Evolutionary conservation across 2,329 filamentous ascomycete species (phyloP).

Genomic region (Coniella vitis): DNA sequence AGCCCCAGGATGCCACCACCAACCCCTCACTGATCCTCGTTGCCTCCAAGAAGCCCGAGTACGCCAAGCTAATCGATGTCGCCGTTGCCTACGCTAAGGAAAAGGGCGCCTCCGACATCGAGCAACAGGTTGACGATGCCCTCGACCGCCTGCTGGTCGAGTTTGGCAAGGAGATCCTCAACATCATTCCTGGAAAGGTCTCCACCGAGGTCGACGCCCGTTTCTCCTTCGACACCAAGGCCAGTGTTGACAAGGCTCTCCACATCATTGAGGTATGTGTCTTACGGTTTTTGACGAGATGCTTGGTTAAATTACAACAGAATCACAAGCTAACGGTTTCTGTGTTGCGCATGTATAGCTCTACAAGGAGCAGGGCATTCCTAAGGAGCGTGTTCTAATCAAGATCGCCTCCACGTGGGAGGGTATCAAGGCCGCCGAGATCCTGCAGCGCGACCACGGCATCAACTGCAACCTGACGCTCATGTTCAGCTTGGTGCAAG

Average conservation of each 20-base stretch:
- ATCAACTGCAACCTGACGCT: constrained; percentile 99
- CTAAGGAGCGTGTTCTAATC: constrained; percentile 93
- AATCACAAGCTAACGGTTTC: background rate
- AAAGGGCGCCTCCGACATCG: constrained; percentile 51
- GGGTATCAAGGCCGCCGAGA: constrained; percentile 97
- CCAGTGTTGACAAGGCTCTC: constrained; percentile 89
- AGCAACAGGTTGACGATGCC: constrained; percentile 80
- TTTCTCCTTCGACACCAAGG: constrained; percentile 92
- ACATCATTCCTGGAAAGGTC: constrained; percentile 96
- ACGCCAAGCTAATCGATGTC: constrained; percentile 82
- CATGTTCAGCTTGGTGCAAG: constrained; percentile 94
- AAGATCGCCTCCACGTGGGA: constrained; percentile 99
- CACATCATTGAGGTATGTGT: constrained; percentile 83
- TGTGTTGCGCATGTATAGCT: constrained; percentile 49
- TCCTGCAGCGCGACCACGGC: constrained; percentile 89
- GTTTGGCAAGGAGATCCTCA: constrained; percentile 95
- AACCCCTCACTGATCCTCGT: constrained; percentile 98
- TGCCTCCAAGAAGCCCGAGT: constrained; percentile 96
- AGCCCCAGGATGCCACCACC: constrained; percentile 99
- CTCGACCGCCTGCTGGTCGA: constrained; percentile 93
- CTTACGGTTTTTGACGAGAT: background rate
- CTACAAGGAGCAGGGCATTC: constrained; percentile 86
- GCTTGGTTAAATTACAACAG: background rate
- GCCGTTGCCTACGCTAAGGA: constrained; percentile 83
- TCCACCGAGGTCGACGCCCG: constrained; percentile 96